Percentiles rank a stretch among this genome's conserved stretches.
These are phyloP conservation scores for Stylosanthes scabra DNA, from an alignment of 331 rosid genomes.

Conservation along the genomic window DNA sequence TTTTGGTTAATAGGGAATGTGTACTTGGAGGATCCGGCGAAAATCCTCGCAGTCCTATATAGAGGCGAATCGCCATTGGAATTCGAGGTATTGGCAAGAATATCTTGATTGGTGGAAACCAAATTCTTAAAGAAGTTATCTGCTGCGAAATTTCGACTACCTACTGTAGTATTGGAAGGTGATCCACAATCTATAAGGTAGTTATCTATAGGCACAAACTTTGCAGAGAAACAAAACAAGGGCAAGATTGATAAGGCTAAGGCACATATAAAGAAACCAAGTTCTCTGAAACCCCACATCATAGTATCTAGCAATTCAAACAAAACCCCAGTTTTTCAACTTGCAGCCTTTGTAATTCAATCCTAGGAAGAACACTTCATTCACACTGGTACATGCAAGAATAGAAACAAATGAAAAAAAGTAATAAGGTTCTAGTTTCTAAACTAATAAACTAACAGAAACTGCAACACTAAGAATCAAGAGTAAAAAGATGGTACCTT, in stretches of 20 bases:
- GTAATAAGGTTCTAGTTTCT: slow-evolving; percentile 19
- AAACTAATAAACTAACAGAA: slow-evolving; percentile 30
- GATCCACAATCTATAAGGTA: slow-evolving; percentile 87
- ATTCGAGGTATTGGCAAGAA: slow-evolving; percentile 53
- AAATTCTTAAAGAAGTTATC: slow-evolving; percentile 59
- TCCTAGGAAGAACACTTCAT: slow-evolving; percentile 14
- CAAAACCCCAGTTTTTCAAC: slow-evolving; percentile 16
- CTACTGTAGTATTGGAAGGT: slow-evolving; percentile 54
- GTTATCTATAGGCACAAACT: slow-evolving; percentile 60
- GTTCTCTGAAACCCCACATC: slow-evolving; percentile 49
- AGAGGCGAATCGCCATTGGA: slow-evolving; percentile 55
- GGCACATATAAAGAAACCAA: slow-evolving; percentile 49
- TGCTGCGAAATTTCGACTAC: slow-evolving; percentile 53
- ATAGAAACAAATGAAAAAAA: neutral
- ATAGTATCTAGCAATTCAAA: slow-evolving; percentile 18
- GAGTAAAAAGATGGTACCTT: slow-evolving; percentile 49
- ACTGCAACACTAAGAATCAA: slow-evolving; percentile 28
- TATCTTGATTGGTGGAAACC: slow-evolving; percentile 62
- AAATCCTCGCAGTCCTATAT: slow-evolving; percentile 74
- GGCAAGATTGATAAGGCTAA: slow-evolving; percentile 50
- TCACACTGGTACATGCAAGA: slow-evolving; percentile 28
- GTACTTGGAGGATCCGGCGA: slow-evolving; percentile 62
- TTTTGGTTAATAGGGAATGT: slow-evolving; percentile 50
- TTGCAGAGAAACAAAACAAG: slow-evolving; percentile 52
- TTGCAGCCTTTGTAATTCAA: slow-evolving; percentile 20